phyloP scores from a whole-genome alignment of 352 stramenopile genomes.

The Pythium rishiriense region DNA sequence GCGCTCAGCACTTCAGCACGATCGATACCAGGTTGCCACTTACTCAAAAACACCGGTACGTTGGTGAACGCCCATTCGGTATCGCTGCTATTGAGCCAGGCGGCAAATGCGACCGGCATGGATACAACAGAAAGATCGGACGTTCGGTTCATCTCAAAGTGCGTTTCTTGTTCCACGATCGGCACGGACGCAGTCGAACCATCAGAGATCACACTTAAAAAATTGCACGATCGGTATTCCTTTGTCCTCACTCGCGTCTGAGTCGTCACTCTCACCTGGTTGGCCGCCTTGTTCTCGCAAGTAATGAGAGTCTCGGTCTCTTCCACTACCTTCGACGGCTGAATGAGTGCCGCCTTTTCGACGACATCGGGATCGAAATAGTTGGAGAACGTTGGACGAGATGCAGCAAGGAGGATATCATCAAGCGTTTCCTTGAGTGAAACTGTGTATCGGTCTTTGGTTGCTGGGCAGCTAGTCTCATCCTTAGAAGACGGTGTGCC shows the following conservation, averaged over 20 bases:
- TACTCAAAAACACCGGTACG: constrained; percentile 33
- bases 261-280: constrained; percentile 33
- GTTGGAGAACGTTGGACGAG: constrained; percentile 32
- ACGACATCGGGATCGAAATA: constrained; percentile 55
- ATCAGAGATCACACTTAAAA: constrained; percentile 39
- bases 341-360: constrained; percentile 41
- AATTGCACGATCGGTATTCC: constrained; percentile 51
- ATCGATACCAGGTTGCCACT: constrained; percentile 55
- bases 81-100: constrained; percentile 32
- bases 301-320: constrained; percentile 41
- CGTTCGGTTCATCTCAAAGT: constrained; percentile 61
- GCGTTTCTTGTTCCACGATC: constrained; percentile 34
- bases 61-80: constrained; percentile 42
- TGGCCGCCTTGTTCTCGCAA: constrained; percentile 30
- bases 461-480: constrained; percentile 30
- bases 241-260: constrained; percentile 35
- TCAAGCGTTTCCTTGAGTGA: constrained; percentile 36
- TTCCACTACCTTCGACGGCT: constrained; percentile 39
- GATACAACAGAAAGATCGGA: constrained; percentile 28
- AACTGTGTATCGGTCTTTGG: constrained; percentile 28
- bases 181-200: constrained; percentile 16
- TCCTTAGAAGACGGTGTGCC: constrained; percentile 21
- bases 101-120: constrained; percentile 34
- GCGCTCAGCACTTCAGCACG: constrained; percentile 13
- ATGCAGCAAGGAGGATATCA: constrained; percentile 42